Conservation (phyloP, 1,139 yeast genomes). For the Geotrichum macrosporum region DNA sequence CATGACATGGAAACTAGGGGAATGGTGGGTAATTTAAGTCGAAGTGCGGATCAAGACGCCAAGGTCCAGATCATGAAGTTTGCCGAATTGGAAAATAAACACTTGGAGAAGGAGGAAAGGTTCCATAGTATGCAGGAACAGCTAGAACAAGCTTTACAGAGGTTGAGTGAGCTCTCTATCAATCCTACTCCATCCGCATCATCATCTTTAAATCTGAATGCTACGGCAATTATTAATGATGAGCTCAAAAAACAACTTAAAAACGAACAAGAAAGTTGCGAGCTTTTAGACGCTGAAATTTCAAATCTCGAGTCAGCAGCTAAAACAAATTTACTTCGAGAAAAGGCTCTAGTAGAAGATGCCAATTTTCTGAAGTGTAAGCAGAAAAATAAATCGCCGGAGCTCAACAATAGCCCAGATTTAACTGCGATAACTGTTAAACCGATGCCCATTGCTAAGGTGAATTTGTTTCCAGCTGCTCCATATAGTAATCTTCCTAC, state of each 20-base stretch:
- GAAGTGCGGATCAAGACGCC: constrained; percentile 30
- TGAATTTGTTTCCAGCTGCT: constrained; percentile 2
- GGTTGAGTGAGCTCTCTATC: constrained; percentile 21
- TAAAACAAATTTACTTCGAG: constrained; percentile 2
- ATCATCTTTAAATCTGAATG: too few species aligned
- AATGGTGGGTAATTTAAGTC: constrained; percentile 14
- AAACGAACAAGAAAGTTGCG: background rate
- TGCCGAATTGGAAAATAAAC: constrained; percentile 36
- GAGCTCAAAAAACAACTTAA: constrained; percentile 1
- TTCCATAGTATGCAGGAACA: constrained; percentile 30
- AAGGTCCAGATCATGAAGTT: constrained; percentile 29
- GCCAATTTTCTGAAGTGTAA: background rate
- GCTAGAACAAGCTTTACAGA: constrained; percentile 30
- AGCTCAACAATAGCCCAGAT: background rate
- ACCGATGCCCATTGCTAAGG: background rate
- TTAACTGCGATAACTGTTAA: background rate
- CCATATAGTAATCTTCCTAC: constrained; percentile 4
- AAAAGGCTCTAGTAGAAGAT: constrained; percentile 1
- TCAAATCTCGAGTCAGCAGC: constrained; percentile 2
- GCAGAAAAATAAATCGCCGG: background rate
- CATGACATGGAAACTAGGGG: constrained; percentile 26
- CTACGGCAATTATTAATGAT: background rate
- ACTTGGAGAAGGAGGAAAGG: constrained; percentile 34
- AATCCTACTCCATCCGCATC: too few species aligned
- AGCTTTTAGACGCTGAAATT: background rate